Evolutionary conservation across 2,329 filamentous ascomycete species (phyloP), one percentile per base, ranked within the genome.

Genomic region (Curvularia sp.): DNA sequence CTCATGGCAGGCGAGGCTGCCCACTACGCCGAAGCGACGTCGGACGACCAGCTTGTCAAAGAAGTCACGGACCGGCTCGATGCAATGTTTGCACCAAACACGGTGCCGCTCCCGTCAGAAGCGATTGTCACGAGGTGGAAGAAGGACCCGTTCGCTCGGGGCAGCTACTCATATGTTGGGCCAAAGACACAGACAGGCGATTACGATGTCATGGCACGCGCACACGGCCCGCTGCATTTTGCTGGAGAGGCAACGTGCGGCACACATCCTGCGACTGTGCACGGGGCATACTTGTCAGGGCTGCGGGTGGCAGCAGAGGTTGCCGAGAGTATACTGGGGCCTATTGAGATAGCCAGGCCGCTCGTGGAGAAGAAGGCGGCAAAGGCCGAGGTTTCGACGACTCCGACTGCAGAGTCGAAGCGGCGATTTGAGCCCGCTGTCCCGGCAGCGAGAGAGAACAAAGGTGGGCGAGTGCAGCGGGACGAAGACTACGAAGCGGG

Each of bases 1-100:
- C 84, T 99, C 27, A 97, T 99, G 94, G 94, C 94, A 49, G 95
- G 95, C 21, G 92, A 97, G 67, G 92, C 96, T 19, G 95, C 93
- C 15, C 91, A 93, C 67, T 90, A 96, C 63, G 92, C 92, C 0
- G 96, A 99, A 77, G 82, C 82, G 50, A 87, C 88, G 1, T 85
- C 87, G 51, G 91, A 97, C 66, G 86, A 90, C 38, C 86, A 87
- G 39, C 86, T 99, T 6, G 82, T 98, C 41, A 79, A 83, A 4
- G 94, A 98, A 76, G 93, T 95, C 34, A 93, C 91, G 1, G 82
- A 85, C 9, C 87, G 96, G 34, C 82, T 98, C 19, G 86, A 88
- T 42, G 87, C 87, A 65, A 87, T 97, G 45, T 97, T 96, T 72
- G 83, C 77, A 36, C 76, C 68, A 6, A 80, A 61, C 65, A 72